Conservation (phyloP, 2,329 filamentous ascomycete species). For the Aspergillus unguis region DNA sequence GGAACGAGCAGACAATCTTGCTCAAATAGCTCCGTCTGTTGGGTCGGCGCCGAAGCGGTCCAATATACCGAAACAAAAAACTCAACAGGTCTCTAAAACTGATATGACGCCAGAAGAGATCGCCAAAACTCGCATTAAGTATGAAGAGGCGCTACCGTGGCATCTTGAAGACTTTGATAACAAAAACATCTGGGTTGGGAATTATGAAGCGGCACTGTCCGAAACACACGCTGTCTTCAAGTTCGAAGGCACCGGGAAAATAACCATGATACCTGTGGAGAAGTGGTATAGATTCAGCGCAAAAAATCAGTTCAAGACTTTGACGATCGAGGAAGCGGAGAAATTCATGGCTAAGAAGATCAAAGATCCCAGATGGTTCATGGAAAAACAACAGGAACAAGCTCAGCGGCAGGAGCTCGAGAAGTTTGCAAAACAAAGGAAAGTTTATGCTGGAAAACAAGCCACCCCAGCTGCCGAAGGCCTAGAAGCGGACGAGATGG, state of each 20-base stretch:
- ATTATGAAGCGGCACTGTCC: conserved; percentile 84
- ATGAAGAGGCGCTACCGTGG: conserved; percentile 95
- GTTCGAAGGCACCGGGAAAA: conserved; percentile 65
- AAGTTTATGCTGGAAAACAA: conserved; percentile 46
- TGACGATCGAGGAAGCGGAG: conserved; percentile 82
- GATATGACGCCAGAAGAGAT: conserved; percentile 71
- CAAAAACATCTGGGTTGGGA: conserved; percentile 89
- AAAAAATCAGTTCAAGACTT: conserved; percentile 63
- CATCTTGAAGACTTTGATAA: conserved; percentile 95
- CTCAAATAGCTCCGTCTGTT: conserved; percentile 83
- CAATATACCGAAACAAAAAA: conserved; percentile 69
- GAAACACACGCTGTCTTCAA: conserved; percentile 76
- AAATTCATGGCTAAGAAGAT: conserved; percentile 75
- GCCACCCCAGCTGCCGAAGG: conserved; percentile 47
- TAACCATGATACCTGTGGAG: conserved; percentile 85
- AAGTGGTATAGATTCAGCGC: conserved; percentile 76
- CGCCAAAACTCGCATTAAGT: conserved; percentile 64
- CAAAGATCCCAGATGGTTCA: conserved; percentile 75
- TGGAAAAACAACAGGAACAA: conserved; percentile 57
- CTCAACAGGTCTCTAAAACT: conserved; percentile 78
- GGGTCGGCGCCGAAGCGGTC: conserved; percentile 68
- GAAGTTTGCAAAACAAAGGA: conserved; percentile 48
- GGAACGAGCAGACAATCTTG: conserved; percentile 79
- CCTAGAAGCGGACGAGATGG: conserved; percentile 62
- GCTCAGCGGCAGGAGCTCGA: conserved; percentile 59